Percentiles rank a stretch among this genome's conserved stretches.
These are phyloP conservation scores for Graphiopsis chlorocephala DNA, from an alignment of 2,329 filamentous ascomycete species.

Conservation along the genomic window DNA sequence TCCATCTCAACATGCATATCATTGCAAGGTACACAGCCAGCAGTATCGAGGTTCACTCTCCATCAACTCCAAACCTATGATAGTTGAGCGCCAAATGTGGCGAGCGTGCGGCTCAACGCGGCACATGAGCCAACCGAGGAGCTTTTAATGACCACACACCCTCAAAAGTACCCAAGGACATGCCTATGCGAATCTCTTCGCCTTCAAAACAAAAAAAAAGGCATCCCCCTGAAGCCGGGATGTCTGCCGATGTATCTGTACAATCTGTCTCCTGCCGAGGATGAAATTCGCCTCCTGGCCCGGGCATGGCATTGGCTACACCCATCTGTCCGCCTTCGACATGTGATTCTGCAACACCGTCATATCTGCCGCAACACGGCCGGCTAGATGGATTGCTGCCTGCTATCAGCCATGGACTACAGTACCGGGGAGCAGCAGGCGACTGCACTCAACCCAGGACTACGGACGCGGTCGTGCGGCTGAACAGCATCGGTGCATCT, in stretches of 20 bases:
- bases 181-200: background rate
- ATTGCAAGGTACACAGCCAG: background rate
- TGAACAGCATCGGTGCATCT: background rate
- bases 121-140: background rate
- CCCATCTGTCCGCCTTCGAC: background rate
- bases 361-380: background rate
- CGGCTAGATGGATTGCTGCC: background rate
- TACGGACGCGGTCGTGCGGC: constrained; percentile 2
- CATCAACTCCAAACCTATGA: background rate
- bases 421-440: background rate
- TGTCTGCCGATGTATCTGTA: constrained; percentile 1
- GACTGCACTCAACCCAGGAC: background rate
- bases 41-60: background rate
- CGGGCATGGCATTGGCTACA: background rate
- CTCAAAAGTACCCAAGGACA: background rate
- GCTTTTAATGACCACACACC: background rate
- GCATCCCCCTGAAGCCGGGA: background rate
- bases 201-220: background rate
- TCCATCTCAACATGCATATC: background rate
- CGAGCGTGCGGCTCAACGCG: background rate
- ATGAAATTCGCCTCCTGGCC: background rate
- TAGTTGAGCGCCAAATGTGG: background rate
- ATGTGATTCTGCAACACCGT: constrained; percentile 3
- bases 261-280: background rate
- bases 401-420: background rate